Base-by-base conservation (phyloP, 352 stramenopile genomes). In the Pythium aristosporum region DNA sequence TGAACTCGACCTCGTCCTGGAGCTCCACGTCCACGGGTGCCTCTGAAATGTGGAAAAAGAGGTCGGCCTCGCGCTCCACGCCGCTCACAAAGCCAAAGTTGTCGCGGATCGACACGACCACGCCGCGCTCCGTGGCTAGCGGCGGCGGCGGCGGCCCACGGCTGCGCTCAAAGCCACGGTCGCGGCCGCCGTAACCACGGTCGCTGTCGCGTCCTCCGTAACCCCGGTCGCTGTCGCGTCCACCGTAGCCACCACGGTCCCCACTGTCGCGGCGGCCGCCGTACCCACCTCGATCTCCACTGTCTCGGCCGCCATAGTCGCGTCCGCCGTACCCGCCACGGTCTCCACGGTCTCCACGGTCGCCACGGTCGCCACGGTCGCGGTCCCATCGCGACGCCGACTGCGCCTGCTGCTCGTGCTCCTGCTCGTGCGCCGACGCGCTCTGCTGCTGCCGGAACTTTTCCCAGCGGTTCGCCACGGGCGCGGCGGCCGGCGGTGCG, bases 31-130 rank as follows among this genome's bases (percentile, higher is more conserved):
- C 80, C 63, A 85, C 65, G 1, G 85, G 85, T 28, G 82, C 85
- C 46, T 93, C 85, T 9, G 80, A 86, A 37, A 91, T 85, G 71
- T 93, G 85, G 70, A 93, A 93, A 67, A 93, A 93, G 44, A 91
- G 52, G 41, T 93, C 85, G 21, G 77, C 79, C 15, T 93, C 79
- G 53, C 79, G 73, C 10, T 88, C 82, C 62, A 87, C 64, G 55
- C 80, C 79, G 63, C 82, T 79, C 39, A 70, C 43, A 46, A 76
- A 76, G 23, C 70, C 70, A 63, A 76, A 76, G 44, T 73, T 72
- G 5, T 76, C 70, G 10, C 57, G 56, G 49, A 76, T 64, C 32
- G 50, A 52, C 37, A 65, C 63, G 13, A 75, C 71, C 21, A 74
- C 49, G 36, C 68, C 70, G 58, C 65, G 46, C 36, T 76, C 51